Conservation (phyloP, 352 stramenopile species). For the Globisporangium mamillatum region DNA sequence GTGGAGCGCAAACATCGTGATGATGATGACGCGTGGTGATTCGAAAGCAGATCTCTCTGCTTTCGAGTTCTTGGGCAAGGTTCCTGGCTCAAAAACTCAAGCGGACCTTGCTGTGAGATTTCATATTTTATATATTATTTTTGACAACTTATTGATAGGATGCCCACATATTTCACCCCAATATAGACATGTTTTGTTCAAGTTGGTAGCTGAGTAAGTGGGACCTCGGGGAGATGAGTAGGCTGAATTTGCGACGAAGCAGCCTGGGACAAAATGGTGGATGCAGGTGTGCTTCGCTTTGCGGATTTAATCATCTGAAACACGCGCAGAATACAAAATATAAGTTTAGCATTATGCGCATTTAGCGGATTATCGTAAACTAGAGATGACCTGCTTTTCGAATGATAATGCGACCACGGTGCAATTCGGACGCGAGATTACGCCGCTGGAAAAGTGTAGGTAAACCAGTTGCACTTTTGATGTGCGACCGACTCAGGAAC, state of each 20-base stretch:
- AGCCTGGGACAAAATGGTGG: neutral
- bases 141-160: neutral
- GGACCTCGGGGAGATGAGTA: neutral
- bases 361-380: too few relatives aligned
- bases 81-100: neutral
- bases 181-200: neutral
- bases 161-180: too few relatives aligned
- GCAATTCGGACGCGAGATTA: neutral
- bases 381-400: too few relatives aligned
- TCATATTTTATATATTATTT: neutral
- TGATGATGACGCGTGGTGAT: neutral
- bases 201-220: neutral
- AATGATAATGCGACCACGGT: too few relatives aligned
- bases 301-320: neutral
- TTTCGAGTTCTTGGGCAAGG: neutral
- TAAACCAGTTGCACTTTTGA: neutral
- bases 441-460: neutral
- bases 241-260: constrained; percentile 11
- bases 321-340: too few relatives aligned
- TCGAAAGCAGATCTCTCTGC: too few relatives aligned
- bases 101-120: neutral
- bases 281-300: neutral
- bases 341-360: too few relatives aligned
- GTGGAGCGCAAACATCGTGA: constrained; percentile 1
- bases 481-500: neutral